Evolutionary conservation across 202 grass and related monocot genomes (phyloP), one percentile per base, ranked within the genome.

Genomic region (Schoenoplectus tabernaemontani): DNA sequence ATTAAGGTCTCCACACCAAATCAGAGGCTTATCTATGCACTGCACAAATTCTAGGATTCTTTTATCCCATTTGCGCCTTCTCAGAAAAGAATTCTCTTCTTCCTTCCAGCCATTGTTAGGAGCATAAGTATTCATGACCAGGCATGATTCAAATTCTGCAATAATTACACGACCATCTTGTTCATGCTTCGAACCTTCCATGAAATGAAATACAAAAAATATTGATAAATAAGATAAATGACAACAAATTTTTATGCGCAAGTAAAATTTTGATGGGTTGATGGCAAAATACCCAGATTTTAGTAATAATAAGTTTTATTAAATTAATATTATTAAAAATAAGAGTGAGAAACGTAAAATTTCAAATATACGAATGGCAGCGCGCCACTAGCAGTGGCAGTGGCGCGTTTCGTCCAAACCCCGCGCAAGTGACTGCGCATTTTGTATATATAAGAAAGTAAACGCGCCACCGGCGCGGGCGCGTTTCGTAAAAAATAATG

Each of bases 91-190:
- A 86, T 92, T 94, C 76, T 93, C 87, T 74, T 97, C 95, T 76
- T 98, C 95, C 44, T 94, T 98, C 95, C 95, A 98, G 58, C 95
- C 91, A 72, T 94, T 98, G 51, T 98, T 98, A 86, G 95, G 95
- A 83, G 81, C 79, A 90, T 98, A 94, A 54, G 91, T 94, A 87
- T 98, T 98, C 54, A 98, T 75, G 50, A 98, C 72, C 58, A 92
- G 53, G 79, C 82, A 91, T 32, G 91, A 95, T 65, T 95, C 89
- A 90, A 98, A 98, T 94, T 98, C 95, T 23, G 67, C 91, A 84
- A 98, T 89, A 88, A 98, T 94, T 64, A 98, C 95, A 16, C 88
- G 87, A 0, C 95, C 95, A 26, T 98, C 91, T 30, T 64, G 72
- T 83, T 98, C 95, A 90, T 92, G 91, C 69, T 92, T 98, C 53